These are phyloP conservation scores for Parsonsia alboflavescens DNA, from an alignment of 257 asterid species.

Conservation along the genomic window DNA sequence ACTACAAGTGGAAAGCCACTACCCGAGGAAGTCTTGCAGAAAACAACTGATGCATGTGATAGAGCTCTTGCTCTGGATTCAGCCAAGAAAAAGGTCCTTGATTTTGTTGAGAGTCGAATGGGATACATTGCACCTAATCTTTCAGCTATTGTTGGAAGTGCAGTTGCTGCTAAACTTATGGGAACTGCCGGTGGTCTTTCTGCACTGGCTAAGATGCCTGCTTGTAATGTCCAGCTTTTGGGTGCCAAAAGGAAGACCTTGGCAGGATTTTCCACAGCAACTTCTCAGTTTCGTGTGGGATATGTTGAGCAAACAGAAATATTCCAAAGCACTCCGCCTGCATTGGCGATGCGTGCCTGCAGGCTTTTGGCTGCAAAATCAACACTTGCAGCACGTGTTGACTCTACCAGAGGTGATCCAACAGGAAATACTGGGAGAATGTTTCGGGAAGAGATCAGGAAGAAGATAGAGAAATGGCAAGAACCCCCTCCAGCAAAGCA, in stretches of 20 bases:
- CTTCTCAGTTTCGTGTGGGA: conserved; percentile 85
- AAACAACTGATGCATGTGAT: conserved; percentile 87
- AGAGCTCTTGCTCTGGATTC: conserved; percentile 78
- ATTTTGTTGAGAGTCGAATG: conserved; percentile 95
- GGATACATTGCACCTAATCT: conserved; percentile 95
- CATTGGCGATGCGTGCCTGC: conserved; percentile 86
- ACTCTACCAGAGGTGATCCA: conserved; percentile 78
- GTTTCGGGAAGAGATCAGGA: conserved; percentile 64
- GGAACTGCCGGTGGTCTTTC: conserved; percentile 97
- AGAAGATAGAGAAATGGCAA: conserved; percentile 98
- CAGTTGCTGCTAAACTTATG: conserved; percentile 96
- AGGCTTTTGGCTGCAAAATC: conserved; percentile 90
- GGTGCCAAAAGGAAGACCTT: conserved; percentile 89
- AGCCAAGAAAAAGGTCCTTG: conserved; percentile 86
- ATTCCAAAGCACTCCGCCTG: conserved; percentile 86
- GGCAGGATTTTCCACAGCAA: conserved; percentile 93
- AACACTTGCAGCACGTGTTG: conserved; percentile 95
- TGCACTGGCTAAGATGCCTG: conserved; percentile 92
- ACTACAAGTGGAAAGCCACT: conserved; percentile 99
- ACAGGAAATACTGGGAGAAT: conserved; percentile 78
- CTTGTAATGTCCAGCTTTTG: conserved; percentile 94
- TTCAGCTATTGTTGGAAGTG: conserved; percentile 93
- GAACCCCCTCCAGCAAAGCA: conserved; percentile 99
- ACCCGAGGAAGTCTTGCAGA: conserved; percentile 78
- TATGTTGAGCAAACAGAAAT: conserved; percentile 83